Percentiles rank a stretch among this genome's conserved stretches.
Conservation (phyloP, 1,284 basidiomycete species). For the Cryptococcus floricola region DNA sequence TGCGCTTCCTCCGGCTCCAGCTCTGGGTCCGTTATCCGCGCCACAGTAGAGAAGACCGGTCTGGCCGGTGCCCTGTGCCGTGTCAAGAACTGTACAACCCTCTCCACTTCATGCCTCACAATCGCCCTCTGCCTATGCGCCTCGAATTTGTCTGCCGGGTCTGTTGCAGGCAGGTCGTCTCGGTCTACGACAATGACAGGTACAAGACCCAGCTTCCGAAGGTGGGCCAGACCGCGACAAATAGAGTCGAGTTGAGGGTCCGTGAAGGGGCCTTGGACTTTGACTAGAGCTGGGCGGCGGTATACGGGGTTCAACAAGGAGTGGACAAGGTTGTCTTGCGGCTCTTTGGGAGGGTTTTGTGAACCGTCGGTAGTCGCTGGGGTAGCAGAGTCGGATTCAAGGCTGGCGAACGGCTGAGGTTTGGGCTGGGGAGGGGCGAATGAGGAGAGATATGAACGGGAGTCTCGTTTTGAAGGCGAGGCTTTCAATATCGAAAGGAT, state of each 20-base stretch:
- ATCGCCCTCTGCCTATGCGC: constrained; percentile 55
- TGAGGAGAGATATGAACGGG: constrained; percentile 79
- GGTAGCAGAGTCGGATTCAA: constrained; percentile 1
- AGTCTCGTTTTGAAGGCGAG: constrained; percentile 87
- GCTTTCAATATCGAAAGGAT: constrained; percentile 92
- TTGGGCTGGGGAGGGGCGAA: constrained; percentile 57
- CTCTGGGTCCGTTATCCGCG: constrained; percentile 56
- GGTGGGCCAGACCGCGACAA: constrained; percentile 85
- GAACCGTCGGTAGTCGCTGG: background rate
- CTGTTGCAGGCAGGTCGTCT: constrained; percentile 67
- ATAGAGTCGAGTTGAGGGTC: constrained; percentile 92
- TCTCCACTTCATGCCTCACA: constrained; percentile 76
- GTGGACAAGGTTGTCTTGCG: constrained; percentile 60
- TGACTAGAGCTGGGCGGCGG: constrained; percentile 71
- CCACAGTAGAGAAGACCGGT: constrained; percentile 80
- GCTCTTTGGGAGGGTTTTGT: constrained; percentile 23
- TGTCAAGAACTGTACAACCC: constrained; percentile 78
- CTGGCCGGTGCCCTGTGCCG: constrained; percentile 78
- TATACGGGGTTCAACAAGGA: constrained; percentile 77
- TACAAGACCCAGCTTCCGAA: constrained; percentile 91
- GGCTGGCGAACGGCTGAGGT: constrained; percentile 28
- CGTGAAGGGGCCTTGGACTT: constrained; percentile 96
- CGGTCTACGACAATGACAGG: constrained; percentile 92
- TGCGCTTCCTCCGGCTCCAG: constrained; percentile 16
- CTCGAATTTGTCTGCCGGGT: constrained; percentile 49